phyloP scores from a whole-genome alignment of 225 moss, liverwort and hornwort genomes.

The Pseudoscleropodium purum region DNA sequence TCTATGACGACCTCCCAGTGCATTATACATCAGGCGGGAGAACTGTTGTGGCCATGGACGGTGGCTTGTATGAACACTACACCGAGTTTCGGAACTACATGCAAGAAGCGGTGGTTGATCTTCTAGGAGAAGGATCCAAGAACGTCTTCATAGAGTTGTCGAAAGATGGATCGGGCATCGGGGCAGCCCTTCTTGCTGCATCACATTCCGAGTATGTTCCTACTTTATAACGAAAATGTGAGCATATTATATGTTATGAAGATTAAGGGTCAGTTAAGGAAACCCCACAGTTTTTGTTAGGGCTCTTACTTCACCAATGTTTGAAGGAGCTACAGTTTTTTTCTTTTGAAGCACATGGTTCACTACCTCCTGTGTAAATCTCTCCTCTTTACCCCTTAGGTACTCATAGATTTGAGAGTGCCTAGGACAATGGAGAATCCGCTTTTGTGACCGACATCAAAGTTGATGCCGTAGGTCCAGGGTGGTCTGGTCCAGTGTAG shows the following conservation, averaged over 20 bases:
- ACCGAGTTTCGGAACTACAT: slow-evolving; percentile 65
- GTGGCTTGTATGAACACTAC: slow-evolving; percentile 88
- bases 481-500: not conserved
- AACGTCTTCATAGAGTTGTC: slow-evolving; percentile 70
- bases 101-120: slow-evolving; percentile 64
- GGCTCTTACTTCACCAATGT: not conserved
- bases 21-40: slow-evolving; percentile 21
- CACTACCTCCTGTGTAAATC: not conserved
- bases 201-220: slow-evolving; percentile 50
- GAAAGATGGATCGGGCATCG: slow-evolving; percentile 93
- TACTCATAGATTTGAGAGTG: not conserved
- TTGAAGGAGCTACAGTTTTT: not conserved
- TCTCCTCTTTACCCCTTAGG: not conserved
- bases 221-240: not conserved
- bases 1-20: not conserved
- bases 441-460: not conserved
- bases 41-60: slow-evolving; percentile 87
- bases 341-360: not conserved
- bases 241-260: not conserved
- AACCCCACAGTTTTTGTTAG: not conserved
- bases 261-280: not conserved
- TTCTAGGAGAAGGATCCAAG: slow-evolving; percentile 57
- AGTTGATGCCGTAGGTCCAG: not conserved
- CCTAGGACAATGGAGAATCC: not conserved
- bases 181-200: slow-evolving; percentile 89